Conservation (phyloP, 140 eudicot genomes). For the Flaveria floridana region DNA sequence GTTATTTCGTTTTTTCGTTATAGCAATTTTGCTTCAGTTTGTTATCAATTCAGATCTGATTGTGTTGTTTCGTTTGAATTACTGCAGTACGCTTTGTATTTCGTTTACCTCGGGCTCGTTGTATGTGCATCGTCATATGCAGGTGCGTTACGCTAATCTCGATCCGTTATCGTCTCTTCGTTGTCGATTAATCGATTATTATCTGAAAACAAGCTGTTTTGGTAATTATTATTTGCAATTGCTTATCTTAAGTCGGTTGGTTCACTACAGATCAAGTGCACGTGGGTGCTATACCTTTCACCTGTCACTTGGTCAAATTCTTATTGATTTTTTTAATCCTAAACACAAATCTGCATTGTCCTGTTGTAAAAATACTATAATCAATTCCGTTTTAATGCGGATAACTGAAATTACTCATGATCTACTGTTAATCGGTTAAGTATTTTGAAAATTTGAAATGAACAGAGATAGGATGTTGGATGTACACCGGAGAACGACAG, state of each 20-base stretch:
- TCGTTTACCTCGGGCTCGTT: slow-evolving; percentile 85
- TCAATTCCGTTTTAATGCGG: not conserved
- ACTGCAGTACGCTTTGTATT: slow-evolving; percentile 96
- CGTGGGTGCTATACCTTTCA: slow-evolving; percentile 74
- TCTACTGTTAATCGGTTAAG: not conserved
- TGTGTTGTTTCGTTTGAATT: not conserved
- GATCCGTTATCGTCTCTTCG: slow-evolving; percentile 34
- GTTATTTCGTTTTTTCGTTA: not conserved
- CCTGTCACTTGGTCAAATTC: slow-evolving; percentile 42
- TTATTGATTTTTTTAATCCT: slow-evolving; percentile 30
- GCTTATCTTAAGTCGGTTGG: slow-evolving; percentile 36
- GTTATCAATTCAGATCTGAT: slow-evolving; percentile 54
- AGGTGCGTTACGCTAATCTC: slow-evolving; percentile 45
- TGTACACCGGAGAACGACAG: slow-evolving; percentile 96
- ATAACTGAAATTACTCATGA: slow-evolving; percentile 13
- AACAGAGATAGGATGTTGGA: slow-evolving; percentile 94
- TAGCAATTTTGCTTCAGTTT: not conserved
- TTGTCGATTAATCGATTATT: slow-evolving; percentile 20
- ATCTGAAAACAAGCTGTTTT: slow-evolving; percentile 15
- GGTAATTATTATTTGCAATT: slow-evolving; percentile 6
- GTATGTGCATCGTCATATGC: slow-evolving; percentile 94
- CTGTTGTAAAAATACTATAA: slow-evolving; percentile 18
- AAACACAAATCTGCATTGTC: slow-evolving; percentile 31
- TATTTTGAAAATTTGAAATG: slow-evolving; percentile 7
- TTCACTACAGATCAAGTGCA: slow-evolving; percentile 65